Conservation (phyloP, 305 asterid genomes). For the Salvia sclarea region DNA sequence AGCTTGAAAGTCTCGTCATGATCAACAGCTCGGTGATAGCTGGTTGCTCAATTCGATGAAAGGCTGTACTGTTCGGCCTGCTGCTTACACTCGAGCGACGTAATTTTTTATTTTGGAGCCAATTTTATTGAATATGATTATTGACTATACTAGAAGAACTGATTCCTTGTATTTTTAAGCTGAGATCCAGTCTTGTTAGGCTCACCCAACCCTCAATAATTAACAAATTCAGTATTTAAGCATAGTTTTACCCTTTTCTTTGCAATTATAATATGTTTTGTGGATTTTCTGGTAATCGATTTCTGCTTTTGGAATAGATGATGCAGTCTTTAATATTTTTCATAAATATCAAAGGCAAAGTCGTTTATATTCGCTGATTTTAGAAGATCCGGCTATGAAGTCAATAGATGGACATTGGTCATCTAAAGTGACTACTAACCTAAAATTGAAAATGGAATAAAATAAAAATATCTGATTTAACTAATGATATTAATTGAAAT, state of each 20-base stretch:
- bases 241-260: background rate
- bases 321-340: background rate
- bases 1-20: constrained; percentile 65
- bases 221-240: background rate
- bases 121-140: background rate
- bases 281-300: background rate
- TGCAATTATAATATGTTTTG: constrained; percentile 4
- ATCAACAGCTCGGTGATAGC: background rate
- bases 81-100: background rate
- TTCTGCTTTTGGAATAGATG: background rate
- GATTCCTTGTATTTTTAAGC: constrained; percentile 9
- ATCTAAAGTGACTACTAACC: too few species aligned
- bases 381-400: too few species aligned
- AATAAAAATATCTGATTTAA: too few species aligned
- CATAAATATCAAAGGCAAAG: too few species aligned
- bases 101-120: background rate
- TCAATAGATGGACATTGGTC: too few species aligned
- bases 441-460: too few species aligned
- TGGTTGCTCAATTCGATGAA: background rate
- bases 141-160: background rate
- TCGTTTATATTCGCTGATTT: too few species aligned
- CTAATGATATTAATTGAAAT: too few species aligned
- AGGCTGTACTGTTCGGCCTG: background rate
- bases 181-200: background rate
- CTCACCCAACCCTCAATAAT: constrained; percentile 1